These are phyloP conservation scores for Geosmithia morbida DNA, from an alignment of 2,329 filamentous ascomycete species.

Conservation along the genomic window DNA sequence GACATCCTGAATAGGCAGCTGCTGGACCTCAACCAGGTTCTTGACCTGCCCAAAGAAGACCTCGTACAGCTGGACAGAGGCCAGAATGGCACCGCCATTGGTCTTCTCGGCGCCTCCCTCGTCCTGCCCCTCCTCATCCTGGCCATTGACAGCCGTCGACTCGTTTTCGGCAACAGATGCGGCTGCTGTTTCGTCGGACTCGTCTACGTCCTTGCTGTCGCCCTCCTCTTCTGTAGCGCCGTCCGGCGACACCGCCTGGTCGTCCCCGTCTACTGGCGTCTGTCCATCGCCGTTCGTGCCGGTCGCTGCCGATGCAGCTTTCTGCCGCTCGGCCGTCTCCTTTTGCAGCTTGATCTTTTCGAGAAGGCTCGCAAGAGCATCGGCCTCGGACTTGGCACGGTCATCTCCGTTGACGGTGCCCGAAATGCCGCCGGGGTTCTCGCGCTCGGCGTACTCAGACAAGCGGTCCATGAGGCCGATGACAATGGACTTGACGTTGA, in stretches of 20 bases:
- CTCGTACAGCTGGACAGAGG: constrained; percentile 82
- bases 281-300: constrained; percentile 19
- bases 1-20: constrained; percentile 85
- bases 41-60: constrained; percentile 96
- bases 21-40: constrained; percentile 80
- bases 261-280: constrained; percentile 8
- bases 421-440: constrained; percentile 55
- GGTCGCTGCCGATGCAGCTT: constrained; percentile 10
- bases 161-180: constrained; percentile 31
- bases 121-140: constrained; percentile 14
- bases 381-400: constrained; percentile 65
- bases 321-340: constrained; percentile 17
- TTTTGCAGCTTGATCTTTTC: constrained; percentile 63
- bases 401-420: constrained; percentile 30
- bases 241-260: constrained; percentile 8
- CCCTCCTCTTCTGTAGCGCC: constrained; percentile 12
- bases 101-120: background rate
- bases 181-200: constrained; percentile 10
- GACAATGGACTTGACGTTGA: constrained; percentile 95
- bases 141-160: constrained; percentile 30
- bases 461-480: constrained; percentile 95
- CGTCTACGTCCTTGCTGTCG: constrained; percentile 12
- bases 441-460: constrained; percentile 85
- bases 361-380: constrained; percentile 64
- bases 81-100: constrained; percentile 16